Evolutionary conservation across 305 asterid species (phyloP), one percentile per base, ranked within the genome.

Genomic region (Nicotiana rustica): DNA sequence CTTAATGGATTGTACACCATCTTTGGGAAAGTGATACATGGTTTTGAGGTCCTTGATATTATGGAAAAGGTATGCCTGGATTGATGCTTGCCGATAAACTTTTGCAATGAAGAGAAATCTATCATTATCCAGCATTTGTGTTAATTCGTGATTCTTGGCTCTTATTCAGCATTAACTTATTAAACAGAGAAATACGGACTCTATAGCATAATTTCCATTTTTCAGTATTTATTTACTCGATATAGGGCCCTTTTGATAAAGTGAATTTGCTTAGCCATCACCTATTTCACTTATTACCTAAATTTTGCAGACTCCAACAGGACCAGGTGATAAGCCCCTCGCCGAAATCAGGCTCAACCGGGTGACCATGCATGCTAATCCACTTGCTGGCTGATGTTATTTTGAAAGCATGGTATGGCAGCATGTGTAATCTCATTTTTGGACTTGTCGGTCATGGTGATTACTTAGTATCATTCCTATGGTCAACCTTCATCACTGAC

Each of bases 11-110:
- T 89, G 81, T 93, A 92, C 80, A 96, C 98, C 83, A 92, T 96
- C 86, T 95, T 96, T 9, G 99, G 98, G 64, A 96, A 95, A 91
- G 97, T 95, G 85, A 95, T 96, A 83, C 98, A 95, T 85, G 99
- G 98, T 31, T 90, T 93, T 83, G 98, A 96, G 93, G 96, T 95
- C 77, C 98, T 96, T 82, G 98, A 96, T 84, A 86, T 94, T 68
- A 96, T 96, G 99, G 99, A 96, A 86, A 94, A 96, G 98, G 99
- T 94, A 77, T 59, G 15, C 76, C 29, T 79, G 35, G 49, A 47
- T 80, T 78, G 69, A 44, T 70, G 62, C 82, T 77, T 66, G 10
- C 80, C 13, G 21, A 56, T 47, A 6, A 25, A 17, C n/a, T 31
- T 41, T 31, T 52, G 10, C 49, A 9, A 55, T 66, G 21, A 19